Conservation (phyloP, 164 flowering plant genomes). For the Nymphaea colorata region DNA sequence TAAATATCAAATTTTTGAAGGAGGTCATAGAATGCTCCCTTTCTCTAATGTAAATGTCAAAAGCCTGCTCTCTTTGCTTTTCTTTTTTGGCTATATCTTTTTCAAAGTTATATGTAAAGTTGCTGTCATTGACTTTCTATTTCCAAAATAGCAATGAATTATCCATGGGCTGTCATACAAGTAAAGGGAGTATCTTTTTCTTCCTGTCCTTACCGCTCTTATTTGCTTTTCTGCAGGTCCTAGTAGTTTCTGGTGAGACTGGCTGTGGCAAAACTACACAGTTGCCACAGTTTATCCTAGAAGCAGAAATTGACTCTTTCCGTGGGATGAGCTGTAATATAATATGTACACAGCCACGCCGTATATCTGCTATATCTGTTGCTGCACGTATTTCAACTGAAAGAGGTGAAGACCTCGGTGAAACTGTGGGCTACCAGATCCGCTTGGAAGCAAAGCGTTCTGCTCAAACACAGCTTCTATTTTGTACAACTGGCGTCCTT, state of each 20-base stretch:
- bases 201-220: background rate
- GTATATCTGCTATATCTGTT: slow-evolving; percentile 94
- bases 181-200: background rate
- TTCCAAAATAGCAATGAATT: background rate
- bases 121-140: background rate
- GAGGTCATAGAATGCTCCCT: too few species aligned
- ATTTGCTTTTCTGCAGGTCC: slow-evolving; percentile 32
- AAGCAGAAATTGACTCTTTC: slow-evolving; percentile 62
- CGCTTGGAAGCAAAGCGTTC: slow-evolving; percentile 84
- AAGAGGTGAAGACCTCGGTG: slow-evolving; percentile 88
- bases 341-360: slow-evolving; percentile 96
- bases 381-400: slow-evolving; percentile 80
- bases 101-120: background rate
- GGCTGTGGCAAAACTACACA: slow-evolving; percentile 99
- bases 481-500: slow-evolving; percentile 93
- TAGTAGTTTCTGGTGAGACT: slow-evolving; percentile 97
- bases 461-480: slow-evolving; percentile 57
- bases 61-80: background rate
- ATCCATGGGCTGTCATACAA: too few species aligned
- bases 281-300: slow-evolving; percentile 87
- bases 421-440: slow-evolving; percentile 92
- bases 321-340: slow-evolving; percentile 82
- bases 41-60: background rate
- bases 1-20: too few species aligned
- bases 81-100: too few species aligned